Conservation (phyloP, 805 yeast species). For the Saccharomycopsis babjevae region DNA sequence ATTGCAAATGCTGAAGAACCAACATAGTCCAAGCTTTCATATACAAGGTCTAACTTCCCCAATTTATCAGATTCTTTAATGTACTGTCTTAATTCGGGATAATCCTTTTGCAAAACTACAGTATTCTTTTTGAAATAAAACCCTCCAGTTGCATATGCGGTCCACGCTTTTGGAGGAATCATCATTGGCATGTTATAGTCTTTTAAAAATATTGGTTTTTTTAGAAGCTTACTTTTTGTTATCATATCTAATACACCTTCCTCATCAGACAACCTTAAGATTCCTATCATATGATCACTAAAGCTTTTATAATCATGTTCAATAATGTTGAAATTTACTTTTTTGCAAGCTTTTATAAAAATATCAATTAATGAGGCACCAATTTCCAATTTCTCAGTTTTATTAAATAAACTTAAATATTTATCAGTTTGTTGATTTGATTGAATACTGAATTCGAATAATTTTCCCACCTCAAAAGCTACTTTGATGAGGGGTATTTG, state of each 20-base stretch:
- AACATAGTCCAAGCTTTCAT: constrained; percentile 1
- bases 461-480: background rate
- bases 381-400: background rate
- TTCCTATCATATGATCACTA: background rate
- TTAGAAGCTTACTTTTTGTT: background rate
- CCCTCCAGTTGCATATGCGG: background rate
- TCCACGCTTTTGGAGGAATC: constrained; percentile 1
- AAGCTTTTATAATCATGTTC: constrained; percentile 1
- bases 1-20: constrained; percentile 2
- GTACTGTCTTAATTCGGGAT: background rate
- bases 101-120: background rate
- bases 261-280: background rate
- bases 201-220: background rate
- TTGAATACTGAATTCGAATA: background rate
- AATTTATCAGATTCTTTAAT: background rate
- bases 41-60: constrained; percentile 1
- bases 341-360: background rate
- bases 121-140: background rate
- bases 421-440: background rate
- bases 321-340: background rate
- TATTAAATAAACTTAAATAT: background rate
- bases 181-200: background rate
- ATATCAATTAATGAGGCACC: constrained; percentile 2
- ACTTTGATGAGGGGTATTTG: background rate
- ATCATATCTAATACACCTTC: background rate